Evolutionary conservation across 2,329 filamentous ascomycete genomes (phyloP).

Genomic region (Stenocarpella maydis): DNA sequence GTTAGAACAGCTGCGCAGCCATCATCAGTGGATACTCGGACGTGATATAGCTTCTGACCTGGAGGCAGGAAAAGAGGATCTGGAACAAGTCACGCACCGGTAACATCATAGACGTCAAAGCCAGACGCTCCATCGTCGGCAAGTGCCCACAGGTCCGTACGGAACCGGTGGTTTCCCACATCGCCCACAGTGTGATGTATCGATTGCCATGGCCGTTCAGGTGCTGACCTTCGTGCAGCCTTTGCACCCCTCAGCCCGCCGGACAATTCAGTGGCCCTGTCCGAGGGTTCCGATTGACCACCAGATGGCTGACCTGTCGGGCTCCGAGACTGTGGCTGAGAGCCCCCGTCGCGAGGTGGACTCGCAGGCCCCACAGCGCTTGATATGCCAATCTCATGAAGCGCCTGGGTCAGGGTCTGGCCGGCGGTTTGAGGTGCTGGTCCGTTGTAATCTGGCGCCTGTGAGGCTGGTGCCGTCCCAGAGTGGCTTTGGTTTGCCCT

Average conservation of each 20-base stretch:
- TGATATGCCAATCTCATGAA: not conserved
- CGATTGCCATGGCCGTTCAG: not conserved
- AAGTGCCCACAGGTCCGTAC: not conserved
- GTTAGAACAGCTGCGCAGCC: not conserved
- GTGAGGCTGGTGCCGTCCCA: not conserved
- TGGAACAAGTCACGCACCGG: not conserved
- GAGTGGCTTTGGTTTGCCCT: not conserved
- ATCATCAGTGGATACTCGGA: not conserved
- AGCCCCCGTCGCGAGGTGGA: not conserved
- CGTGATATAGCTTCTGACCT: too few relatives aligned
- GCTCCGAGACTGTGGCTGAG: not conserved
- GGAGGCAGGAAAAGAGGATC: too few relatives aligned
- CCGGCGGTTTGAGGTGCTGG: not conserved
- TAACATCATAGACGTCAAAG: constrained; percentile 4
- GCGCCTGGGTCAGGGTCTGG: too few relatives aligned
- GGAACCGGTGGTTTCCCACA: not conserved
- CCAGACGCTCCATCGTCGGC: not conserved
- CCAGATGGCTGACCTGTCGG: not conserved
- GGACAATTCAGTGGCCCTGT: too few relatives aligned
- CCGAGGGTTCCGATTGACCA: not conserved
- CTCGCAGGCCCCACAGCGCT: not conserved
- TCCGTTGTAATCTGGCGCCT: not conserved
- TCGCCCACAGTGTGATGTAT: not conserved
- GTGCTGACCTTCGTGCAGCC: too few relatives aligned
- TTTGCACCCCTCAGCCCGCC: not conserved